Evolutionary conservation across 2,329 filamentous ascomycete genomes (phyloP), one percentile per base, ranked within the genome.

Genomic region (Curvularia sp.): DNA sequence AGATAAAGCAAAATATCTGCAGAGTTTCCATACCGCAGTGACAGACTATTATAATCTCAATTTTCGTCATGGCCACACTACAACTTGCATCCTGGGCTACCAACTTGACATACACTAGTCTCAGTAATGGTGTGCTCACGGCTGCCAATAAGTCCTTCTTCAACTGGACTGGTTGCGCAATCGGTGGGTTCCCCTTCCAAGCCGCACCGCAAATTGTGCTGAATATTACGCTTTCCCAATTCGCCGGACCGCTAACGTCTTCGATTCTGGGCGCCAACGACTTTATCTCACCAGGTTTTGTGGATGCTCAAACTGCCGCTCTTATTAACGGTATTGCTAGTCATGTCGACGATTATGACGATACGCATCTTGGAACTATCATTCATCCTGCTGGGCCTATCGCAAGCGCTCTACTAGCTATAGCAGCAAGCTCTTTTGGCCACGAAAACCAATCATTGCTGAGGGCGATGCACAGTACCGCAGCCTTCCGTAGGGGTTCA

Each of bases 71-170:
- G 41, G 41, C 23, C 6, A 43, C 41, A 27, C 8, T 43, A 18
- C 23, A 43, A 27, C 7, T 43, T 10, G 41, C 41, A 43, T 27
- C 41, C 19, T 43, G 41, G 41, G 41, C 23, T 43, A 43, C 48
- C 23, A 41, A 50, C 15, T 13, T 50, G 3, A 39, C 34, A 12
- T 41, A 50, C 25, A 12, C 13, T 34, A 50, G 23, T 8, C 48
- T 39, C 4, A 21, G 18, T 4, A 36, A 13, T 18, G 23, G 21
- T 28, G 34, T 50, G 10, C 48, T 41, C 36, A 5, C 25, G 8
- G 48, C 48, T 9, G 48, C 34, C n/a, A 39, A 41, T 15, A 50
- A 39, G 5, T 50, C 34, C 13, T 49, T 47, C 41, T 43, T 43
- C 23, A 43, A 43, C 41, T 43, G 41, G 41, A 23, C 41, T 43